phyloP scores from a whole-genome alignment of 257 asterid genomes.

The Henckelia pumila region DNA sequence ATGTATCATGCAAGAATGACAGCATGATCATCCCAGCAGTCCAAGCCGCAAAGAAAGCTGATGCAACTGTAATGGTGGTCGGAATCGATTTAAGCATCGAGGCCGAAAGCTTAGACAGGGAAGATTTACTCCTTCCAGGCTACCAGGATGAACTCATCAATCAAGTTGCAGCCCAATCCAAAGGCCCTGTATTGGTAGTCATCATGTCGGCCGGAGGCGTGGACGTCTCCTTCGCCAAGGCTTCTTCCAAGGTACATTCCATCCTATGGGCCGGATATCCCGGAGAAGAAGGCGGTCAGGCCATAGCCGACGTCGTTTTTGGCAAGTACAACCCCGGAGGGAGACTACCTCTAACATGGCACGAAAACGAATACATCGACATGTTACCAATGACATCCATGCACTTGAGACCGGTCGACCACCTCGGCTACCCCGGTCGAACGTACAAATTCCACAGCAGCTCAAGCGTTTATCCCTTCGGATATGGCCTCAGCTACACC shows the following conservation, averaged over 20 bases:
- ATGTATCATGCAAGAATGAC: conserved; percentile 30
- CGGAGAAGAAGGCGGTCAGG: too few species aligned
- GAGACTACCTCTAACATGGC: too few species aligned
- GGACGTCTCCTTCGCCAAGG: too few species aligned
- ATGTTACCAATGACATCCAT: conserved; percentile 39
- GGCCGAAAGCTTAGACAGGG: conserved; percentile 38
- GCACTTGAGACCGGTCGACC: conserved; percentile 32
- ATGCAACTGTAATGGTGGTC: conserved; percentile 31
- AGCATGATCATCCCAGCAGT: conserved; percentile 30
- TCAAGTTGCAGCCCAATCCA: too few species aligned
- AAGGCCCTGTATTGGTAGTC: too few species aligned
- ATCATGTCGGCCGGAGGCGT: too few species aligned
- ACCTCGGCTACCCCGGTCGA: conserved; percentile 42
- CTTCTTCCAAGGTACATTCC: too few species aligned
- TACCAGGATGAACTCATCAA: too few species aligned
- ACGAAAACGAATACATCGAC: background rate
- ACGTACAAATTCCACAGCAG: conserved; percentile 50
- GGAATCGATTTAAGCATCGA: conserved; percentile 40
- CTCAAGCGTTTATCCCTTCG: conserved; percentile 36
- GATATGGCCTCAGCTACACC: conserved; percentile 21
- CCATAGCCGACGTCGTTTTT: too few species aligned
- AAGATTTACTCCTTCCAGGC: background rate
- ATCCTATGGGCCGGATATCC: too few species aligned
- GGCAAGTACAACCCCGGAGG: too few species aligned
- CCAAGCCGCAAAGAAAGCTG: conserved; percentile 38